Conservation (phyloP, 331 rosid species). For the Rosa hybrid region DNA sequence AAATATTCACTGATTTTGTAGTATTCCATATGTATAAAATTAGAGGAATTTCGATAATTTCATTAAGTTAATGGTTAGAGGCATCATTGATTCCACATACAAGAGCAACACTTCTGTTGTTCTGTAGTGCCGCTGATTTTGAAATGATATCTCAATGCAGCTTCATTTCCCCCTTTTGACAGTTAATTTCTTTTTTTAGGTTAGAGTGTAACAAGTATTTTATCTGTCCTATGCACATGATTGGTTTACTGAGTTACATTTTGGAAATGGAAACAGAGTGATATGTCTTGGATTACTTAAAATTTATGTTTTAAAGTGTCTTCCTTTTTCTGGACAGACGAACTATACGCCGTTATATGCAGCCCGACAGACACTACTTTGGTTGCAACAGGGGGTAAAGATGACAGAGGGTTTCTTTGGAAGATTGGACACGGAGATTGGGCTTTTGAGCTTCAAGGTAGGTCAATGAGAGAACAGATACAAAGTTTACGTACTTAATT, state of each 20-base stretch:
- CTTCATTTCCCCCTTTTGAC: not conserved
- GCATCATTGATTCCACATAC: not conserved
- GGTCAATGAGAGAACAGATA: constrained; percentile 18
- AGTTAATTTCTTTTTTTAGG: not conserved
- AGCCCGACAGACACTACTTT: constrained; percentile 64
- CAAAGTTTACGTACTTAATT: not conserved
- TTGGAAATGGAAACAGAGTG: not conserved
- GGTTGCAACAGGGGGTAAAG: constrained; percentile 91
- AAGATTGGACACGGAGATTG: constrained; percentile 76
- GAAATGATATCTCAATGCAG: not conserved
- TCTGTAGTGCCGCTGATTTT: not conserved
- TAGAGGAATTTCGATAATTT: not conserved
- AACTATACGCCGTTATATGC: constrained; percentile 73
- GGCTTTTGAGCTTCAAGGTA: constrained; percentile 79
- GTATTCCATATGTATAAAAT: not conserved
- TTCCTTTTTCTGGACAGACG: constrained; percentile 48
- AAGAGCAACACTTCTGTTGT: not conserved
- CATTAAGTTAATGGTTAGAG: not conserved
- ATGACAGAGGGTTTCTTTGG: constrained; percentile 93
- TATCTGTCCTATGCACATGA: not conserved
- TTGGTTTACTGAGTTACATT: constrained; percentile 1
- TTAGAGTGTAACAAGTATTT: not conserved
- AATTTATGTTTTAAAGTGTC: not conserved
- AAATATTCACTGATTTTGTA: not conserved
- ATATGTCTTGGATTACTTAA: not conserved